These are phyloP conservation scores for Tetracladium maxilliforme DNA, from an alignment of 2,329 filamentous ascomycete species.

Conservation along the genomic window DNA sequence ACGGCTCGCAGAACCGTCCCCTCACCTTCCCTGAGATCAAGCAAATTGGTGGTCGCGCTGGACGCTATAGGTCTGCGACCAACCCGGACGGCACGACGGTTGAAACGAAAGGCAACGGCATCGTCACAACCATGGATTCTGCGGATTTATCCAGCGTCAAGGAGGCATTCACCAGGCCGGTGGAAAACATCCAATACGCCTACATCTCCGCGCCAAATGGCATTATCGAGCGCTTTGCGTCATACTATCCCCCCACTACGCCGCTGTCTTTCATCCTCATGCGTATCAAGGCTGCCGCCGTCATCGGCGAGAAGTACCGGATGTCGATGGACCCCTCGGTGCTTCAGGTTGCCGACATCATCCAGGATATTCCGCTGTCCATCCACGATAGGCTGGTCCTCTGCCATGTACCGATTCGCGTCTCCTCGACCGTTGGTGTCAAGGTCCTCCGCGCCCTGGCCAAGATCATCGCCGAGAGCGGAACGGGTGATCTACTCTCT, in stretches of 20 bases:
- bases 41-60: conserved; percentile 87
- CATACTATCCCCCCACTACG: conserved; percentile 67
- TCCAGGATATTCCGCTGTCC: conserved; percentile 57
- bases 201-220: conserved; percentile 59
- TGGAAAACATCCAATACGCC: conserved; percentile 52
- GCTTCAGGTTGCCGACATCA: conserved; percentile 54
- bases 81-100: conserved; percentile 3
- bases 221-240: conserved; percentile 61
- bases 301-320: conserved; percentile 56
- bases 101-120: conserved; percentile 33
- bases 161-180: conserved; percentile 45
- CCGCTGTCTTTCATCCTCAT: conserved; percentile 74
- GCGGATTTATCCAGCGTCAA: conserved; percentile 51
- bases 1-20: conserved; percentile 39
- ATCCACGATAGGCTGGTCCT: conserved; percentile 65
- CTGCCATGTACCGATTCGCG: conserved; percentile 50
- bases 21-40: conserved; percentile 70
- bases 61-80: conserved; percentile 61
- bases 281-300: conserved; percentile 56
- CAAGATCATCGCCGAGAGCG: conserved; percentile 51
- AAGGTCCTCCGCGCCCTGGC: conserved; percentile 50
- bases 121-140: conserved; percentile 65
- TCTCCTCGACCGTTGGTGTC: conserved; percentile 31
- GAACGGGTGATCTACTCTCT: conserved; percentile 53
- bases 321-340: conserved; percentile 52